Evolutionary conservation across 306 rosid genomes (phyloP).

Genomic region (Vachellia collinsii): DNA sequence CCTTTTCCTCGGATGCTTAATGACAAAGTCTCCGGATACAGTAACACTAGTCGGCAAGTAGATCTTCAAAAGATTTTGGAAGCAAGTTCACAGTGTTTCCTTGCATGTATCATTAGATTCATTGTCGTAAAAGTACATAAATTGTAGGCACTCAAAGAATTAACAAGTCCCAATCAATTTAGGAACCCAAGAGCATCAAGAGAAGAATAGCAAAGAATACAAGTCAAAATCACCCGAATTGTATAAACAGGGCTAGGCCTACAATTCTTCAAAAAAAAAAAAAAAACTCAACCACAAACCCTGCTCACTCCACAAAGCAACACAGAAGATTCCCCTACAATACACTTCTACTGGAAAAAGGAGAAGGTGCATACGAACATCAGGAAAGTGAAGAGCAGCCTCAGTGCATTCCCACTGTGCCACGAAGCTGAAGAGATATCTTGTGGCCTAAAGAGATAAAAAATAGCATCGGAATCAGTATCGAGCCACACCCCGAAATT

Average conservation of each 20-base stretch:
- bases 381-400: conserved; percentile 54
- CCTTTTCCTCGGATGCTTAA: conserved; percentile 3
- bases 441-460: conserved; percentile 66
- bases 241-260: conserved; percentile 59
- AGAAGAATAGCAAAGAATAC: conserved; percentile 46
- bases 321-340: conserved; percentile 1
- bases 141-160: conserved; percentile 67
- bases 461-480: conserved; percentile 28
- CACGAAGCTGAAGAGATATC: conserved; percentile 50
- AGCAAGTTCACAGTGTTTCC: conserved; percentile 33
- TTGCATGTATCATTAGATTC: conserved; percentile 50
- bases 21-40: background rate
- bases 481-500: background rate
- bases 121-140: conserved; percentile 51
- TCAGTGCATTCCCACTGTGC: conserved; percentile 38
- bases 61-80: conserved; percentile 7
- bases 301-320: conserved; percentile 41
- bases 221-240: conserved; percentile 59
- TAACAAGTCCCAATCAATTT: conserved; percentile 54
- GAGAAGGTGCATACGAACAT: conserved; percentile 43
- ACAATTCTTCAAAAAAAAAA: conserved; percentile 50
- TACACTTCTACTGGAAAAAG: conserved; percentile 47
- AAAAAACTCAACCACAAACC: conserved; percentile 61
- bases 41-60: conserved; percentile 15
- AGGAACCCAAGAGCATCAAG: conserved; percentile 41